Evolutionary conservation across 2,329 filamentous ascomycete genomes (phyloP), one percentile per base, ranked within the genome.

Genomic region (Davidsoniella virescens): DNA sequence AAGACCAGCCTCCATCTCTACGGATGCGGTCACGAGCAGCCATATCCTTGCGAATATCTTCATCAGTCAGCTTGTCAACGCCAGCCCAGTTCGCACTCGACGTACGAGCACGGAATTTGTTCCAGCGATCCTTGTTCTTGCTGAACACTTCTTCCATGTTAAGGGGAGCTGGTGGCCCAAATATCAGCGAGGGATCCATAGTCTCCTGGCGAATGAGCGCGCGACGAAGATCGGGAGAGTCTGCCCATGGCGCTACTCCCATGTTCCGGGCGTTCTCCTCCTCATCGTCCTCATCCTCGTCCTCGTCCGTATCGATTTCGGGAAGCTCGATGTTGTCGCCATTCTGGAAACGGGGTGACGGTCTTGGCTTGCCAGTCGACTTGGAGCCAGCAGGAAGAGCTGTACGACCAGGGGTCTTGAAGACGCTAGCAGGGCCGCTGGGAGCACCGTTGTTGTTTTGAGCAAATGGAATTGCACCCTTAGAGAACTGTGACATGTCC

Each of bases 101-200:
- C 4, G 90, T 95, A 51, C 92, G 76, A 47, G 85, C 81, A 16
- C 93, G 78, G 72, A 95, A 96, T 61, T 87, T 85, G 69, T 85
- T 84, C 63, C 84, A 79, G 56, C 83, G 71, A 51, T 90, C 87
- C 63, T 87, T 87, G 64, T 84, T 88, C 63, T 87, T 86, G 65
- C 75, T 83, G 66, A 98, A 98, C 29, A 95, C 87, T 62, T 96
- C 88, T 60, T 98, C 93, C 82, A 98, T 92, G 60, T 87, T 86
- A 56, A 98, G 71, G 10, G 87, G 85, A 9, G 76, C 81, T 20
- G 94, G 87, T 0, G 86, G 84, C 0, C 92, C 92, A 60, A 98
- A 98, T 49, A 98, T 84, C 37, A 75, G 70, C 59, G 85, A 78
- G 0, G 87, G 86, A 59, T 98, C 87, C 57, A 92, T 74, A 8